Base-by-base conservation (phyloP, 2,329 filamentous ascomycete species). In the Alternaria postmessia region DNA sequence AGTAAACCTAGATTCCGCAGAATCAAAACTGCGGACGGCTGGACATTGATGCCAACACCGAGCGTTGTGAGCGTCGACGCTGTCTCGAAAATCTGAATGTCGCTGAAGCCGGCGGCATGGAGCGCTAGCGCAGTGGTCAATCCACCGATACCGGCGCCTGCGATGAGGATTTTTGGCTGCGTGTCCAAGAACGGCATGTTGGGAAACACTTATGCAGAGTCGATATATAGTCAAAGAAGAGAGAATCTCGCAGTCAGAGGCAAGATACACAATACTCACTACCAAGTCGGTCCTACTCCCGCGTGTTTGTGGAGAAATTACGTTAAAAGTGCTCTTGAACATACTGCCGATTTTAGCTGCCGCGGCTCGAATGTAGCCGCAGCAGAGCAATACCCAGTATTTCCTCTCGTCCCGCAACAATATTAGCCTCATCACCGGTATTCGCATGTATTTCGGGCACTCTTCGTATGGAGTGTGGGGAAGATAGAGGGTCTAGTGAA, bases 91-190 rank as follows among this genome's bases (percentile, higher is more conserved):
- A 83, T 73, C 42, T 79, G 67, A 49, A 83, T 78, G 65, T 82
- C 73, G n/a, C 68, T 79, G 62, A 80, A 76, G 3, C 91, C 91
- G 73, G 88, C 88, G 74, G 89, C 90, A 32, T 91, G 90, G 32
- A 94, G 84, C 14, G 90, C 86, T 41, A 94, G 84, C 7, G 91
- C 90, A 38, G 83, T 85, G 57, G 89, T 86, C 36, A 94, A 81
- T 34, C 91, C 91, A 54, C 91, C 91, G 89, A 94, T 94, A 63
- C 91, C 90, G 88, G 70, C 69, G 18, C 72, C 72, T 30, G 63
- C 69, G 39, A 75, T 71, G 43, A 72, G 52, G 38, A 74, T 71
- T 46, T 68, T 73, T 12, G 71, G 70, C 34, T 73, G 69, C 8
- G 59, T 47, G 42, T 62, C 67, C 11, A 70, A 64, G 65, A 74